A percentile compares a stretch with the other conserved stretches of the same genome.
Conservation (phyloP, 176 grass and related monocot species). For the Poa annua region DNA sequence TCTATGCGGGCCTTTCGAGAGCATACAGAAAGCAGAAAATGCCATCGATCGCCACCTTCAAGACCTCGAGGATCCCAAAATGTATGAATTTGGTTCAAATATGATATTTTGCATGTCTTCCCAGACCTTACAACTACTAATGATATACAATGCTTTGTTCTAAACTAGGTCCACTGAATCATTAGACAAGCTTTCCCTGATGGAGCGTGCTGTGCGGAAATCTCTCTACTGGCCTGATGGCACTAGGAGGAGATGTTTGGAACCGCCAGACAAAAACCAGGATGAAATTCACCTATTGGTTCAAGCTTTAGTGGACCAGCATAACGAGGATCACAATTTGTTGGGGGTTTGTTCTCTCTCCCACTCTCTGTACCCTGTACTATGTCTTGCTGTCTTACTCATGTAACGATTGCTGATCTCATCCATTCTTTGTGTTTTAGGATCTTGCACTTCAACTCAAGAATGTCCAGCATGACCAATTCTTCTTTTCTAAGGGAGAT, state of each 20-base stretch:
- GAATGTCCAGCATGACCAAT: not conserved
- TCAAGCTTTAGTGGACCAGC: not conserved
- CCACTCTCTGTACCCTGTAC: not conserved
- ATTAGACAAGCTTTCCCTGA: not conserved
- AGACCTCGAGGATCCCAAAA: not conserved
- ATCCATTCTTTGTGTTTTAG: not conserved
- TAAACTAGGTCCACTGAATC: not conserved
- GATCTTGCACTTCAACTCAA: constrained; percentile 4
- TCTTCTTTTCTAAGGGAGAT: not conserved
- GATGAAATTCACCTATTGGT: not conserved
- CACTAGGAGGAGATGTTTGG: not conserved
- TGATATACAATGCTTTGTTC: not conserved
- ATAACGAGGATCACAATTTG: not conserved
- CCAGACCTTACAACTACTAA: not conserved
- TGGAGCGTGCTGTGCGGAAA: not conserved
- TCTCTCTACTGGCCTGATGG: constrained; percentile 17
- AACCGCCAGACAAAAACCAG: not conserved
- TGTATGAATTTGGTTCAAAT: not conserved
- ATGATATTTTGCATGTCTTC: not conserved
- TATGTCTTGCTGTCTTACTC: not conserved
- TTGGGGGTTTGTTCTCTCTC: not conserved
- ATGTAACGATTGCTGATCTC: not conserved
- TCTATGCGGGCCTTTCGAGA: not conserved
- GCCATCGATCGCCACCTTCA: not conserved
- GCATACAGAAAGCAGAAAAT: not conserved